Evolutionary conservation across 805 yeast species (phyloP).

Genomic region (Nakazawaea siamensis): DNA sequence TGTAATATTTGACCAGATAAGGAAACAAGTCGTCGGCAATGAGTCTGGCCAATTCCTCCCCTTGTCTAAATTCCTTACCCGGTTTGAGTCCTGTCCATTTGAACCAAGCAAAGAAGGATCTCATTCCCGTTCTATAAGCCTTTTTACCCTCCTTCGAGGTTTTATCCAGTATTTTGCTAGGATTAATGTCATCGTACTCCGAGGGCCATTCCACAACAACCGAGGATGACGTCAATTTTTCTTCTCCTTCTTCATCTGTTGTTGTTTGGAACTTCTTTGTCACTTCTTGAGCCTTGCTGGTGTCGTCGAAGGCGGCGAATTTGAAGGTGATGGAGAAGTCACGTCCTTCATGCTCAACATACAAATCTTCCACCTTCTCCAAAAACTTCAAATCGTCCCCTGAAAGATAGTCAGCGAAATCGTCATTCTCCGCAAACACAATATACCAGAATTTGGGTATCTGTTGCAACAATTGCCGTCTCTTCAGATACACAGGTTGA

Average conservation of each 20-base stretch:
- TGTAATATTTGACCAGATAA: constrained; percentile 74
- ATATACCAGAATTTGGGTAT: constrained; percentile 85
- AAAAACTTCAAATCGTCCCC: constrained; percentile 71
- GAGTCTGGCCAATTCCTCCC: constrained; percentile 68
- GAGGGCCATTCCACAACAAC: constrained; percentile 64
- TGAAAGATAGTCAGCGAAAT: constrained; percentile 71
- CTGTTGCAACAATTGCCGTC: constrained; percentile 42
- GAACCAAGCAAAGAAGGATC: constrained; percentile 83
- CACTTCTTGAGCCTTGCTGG: constrained; percentile 49
- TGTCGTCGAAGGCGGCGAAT: constrained; percentile 39
- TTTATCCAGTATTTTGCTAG: constrained; percentile 36
- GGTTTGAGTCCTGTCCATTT: constrained; percentile 75
- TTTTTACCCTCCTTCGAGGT: constrained; percentile 47
- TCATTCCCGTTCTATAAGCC: constrained; percentile 62
- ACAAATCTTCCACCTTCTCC: constrained; percentile 57
- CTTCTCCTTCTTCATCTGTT: constrained; percentile 42
- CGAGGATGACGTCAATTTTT: constrained; percentile 43
- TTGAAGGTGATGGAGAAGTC: constrained; percentile 54
- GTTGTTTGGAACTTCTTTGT: constrained; percentile 48
- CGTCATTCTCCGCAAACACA: constrained; percentile 76
- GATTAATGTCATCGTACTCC: constrained; percentile 48
- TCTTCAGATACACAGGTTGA: constrained; percentile 45
- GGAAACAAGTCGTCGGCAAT: constrained; percentile 79
- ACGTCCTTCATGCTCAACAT: constrained; percentile 45
- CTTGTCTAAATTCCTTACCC: constrained; percentile 70